Conservation (phyloP, 2,329 filamentous ascomycete species). For the Calonectria naviculata region DNA sequence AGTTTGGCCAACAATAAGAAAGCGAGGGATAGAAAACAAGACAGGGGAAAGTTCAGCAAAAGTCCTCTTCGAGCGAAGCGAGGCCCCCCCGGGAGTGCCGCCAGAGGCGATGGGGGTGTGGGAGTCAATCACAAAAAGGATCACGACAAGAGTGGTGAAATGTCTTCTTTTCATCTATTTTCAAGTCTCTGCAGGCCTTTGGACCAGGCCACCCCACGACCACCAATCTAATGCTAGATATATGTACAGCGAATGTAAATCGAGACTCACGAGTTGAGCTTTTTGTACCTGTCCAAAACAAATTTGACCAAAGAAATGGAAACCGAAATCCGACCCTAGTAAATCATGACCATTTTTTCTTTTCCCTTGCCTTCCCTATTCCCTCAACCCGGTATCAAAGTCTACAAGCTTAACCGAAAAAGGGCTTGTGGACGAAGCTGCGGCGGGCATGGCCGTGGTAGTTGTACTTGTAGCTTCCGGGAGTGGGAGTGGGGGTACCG, state of each 20-base stretch:
- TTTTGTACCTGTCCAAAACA: conserved; percentile 16
- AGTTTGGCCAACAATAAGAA: too few relatives aligned
- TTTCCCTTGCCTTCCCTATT: background rate
- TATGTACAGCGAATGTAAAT: conserved; percentile 21
- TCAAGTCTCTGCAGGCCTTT: background rate
- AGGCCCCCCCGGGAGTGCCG: too few relatives aligned
- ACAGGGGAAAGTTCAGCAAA: too few relatives aligned
- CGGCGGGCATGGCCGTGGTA: conserved; percentile 16
- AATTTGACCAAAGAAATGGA: background rate
- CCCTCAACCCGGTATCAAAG: too few relatives aligned
- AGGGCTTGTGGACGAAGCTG: conserved; percentile 27
- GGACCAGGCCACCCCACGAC: background rate
- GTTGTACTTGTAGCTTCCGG: background rate
- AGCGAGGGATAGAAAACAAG: too few relatives aligned
- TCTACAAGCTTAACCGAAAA: conserved; percentile 27
- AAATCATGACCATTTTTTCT: background rate
- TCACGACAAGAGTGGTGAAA: background rate
- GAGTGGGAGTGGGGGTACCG: background rate
- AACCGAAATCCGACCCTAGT: conserved; percentile 1
- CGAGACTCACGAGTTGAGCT: conserved; percentile 3
- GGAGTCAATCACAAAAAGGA: background rate
- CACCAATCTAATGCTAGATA: conserved; percentile 5
- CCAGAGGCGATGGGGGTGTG: too few relatives aligned
- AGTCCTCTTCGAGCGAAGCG: too few relatives aligned
- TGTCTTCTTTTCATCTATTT: background rate